Percentiles rank a stretch among this genome's conserved stretches.
Evolutionary conservation across 2,329 filamentous ascomycete genomes (phyloP).

Genomic region (Boeremia exigua): DNA sequence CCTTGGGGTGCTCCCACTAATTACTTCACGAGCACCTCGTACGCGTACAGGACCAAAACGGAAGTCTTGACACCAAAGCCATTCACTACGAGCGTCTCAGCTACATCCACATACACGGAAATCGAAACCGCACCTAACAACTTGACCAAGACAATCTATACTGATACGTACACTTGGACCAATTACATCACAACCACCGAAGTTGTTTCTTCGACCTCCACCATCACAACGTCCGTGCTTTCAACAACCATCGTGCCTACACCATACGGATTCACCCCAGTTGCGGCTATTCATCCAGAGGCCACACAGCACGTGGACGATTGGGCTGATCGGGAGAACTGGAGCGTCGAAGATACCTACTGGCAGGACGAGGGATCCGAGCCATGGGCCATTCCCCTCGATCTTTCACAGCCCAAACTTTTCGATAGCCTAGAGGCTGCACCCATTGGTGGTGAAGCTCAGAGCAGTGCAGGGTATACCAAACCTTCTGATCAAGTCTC

Average conservation of each 20-base stretch:
- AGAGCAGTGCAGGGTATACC: background rate
- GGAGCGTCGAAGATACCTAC: conserved; percentile 11
- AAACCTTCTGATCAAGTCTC: background rate
- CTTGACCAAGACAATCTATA: conserved; percentile 12
- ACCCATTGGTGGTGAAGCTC: background rate
- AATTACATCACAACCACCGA: conserved; percentile 9
- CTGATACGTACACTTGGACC: conserved; percentile 16
- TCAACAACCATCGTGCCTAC: conserved; percentile 3
- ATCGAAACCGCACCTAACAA: conserved; percentile 12
- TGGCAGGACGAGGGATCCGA: conserved; percentile 7
- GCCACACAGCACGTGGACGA: conserved; percentile 14
- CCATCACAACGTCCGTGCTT: conserved; percentile 6
- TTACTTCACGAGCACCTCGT: conserved; percentile 13
- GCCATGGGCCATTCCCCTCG: background rate
- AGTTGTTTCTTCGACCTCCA: conserved; percentile 3
- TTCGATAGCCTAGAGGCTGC: background rate
- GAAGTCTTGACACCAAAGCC: conserved; percentile 15
- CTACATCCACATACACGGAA: conserved; percentile 13
- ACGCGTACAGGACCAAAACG: conserved; percentile 12
- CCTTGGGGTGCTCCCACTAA: conserved; percentile 12
- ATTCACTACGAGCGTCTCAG: conserved; percentile 9
- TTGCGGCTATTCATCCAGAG: conserved; percentile 7
- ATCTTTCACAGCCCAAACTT: background rate
- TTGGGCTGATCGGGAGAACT: conserved; percentile 7
- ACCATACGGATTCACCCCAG: conserved; percentile 6